phyloP scores from a whole-genome alignment of 2,329 filamentous ascomycete species.

The Fusarium tricinctum region DNA sequence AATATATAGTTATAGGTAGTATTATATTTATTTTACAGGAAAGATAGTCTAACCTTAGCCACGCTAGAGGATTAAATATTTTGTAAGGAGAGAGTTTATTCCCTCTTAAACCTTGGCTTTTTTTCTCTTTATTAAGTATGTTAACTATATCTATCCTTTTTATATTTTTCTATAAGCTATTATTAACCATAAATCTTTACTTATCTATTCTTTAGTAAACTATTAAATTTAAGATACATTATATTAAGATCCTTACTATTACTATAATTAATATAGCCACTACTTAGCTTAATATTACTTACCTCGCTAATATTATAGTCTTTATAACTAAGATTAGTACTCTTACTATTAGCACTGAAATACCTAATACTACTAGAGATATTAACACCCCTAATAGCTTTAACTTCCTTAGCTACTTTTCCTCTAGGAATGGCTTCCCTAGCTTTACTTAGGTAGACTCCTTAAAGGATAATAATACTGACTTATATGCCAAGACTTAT shows the following conservation, averaged over 20 bases:
- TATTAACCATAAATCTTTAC: conserved; percentile 44
- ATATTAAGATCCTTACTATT: conserved; percentile 49
- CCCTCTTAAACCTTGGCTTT: conserved; percentile 31
- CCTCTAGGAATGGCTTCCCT: too few species aligned
- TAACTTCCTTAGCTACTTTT: too few species aligned
- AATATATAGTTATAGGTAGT: too few species aligned
- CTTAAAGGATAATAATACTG: too few species aligned
- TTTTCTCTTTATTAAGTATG: conserved; percentile 43
- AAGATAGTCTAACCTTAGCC: conserved; percentile 26
- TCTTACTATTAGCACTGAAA: too few species aligned
- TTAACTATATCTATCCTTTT: conserved; percentile 48
- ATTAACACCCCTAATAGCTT: too few species aligned
- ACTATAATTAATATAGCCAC: conserved; percentile 51
- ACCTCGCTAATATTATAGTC: conserved; percentile 25
- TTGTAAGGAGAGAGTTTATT: conserved; percentile 50
- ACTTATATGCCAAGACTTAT: too few species aligned
- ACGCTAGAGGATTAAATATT: conserved; percentile 16
- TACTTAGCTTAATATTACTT: conserved; percentile 26
- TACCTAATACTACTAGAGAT: too few species aligned
- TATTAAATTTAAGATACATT: conserved; percentile 50
- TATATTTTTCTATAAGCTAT: conserved; percentile 49
- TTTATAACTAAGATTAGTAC: neutral
- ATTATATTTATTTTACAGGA: neutral
- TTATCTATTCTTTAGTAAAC: conserved; percentile 44
- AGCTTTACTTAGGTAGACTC: too few species aligned